Evolutionary conservation across 225 moss, liverwort and hornwort genomes (phyloP), one percentile per base, ranked within the genome.

Genomic region (Physcomitrium patens): DNA sequence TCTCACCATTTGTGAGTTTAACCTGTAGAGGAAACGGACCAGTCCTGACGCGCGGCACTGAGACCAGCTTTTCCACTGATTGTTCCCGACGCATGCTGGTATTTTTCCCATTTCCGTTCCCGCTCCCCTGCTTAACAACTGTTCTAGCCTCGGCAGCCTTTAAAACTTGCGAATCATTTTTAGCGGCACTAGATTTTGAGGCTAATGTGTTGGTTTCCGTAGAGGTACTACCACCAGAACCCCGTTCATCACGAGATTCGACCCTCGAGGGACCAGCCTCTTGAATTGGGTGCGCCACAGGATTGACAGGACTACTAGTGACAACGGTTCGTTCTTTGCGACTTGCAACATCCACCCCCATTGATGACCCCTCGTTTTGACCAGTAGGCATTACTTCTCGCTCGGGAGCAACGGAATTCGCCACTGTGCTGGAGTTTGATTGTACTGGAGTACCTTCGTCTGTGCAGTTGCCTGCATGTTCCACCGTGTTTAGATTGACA

Each of bases 21-120:
- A 91, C 85, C 81, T 89, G 91, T 70, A 91, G 58, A n/a, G 76
- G 66, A 72, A 87, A 91, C 31, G 89, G 87, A 51, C 87, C 89
- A 3, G 75, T 83, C 79, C 82, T 81, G 31, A 79, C 83, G 60
- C 78, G 82, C 31, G 31, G 31, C 31, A 78, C 71, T 68, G 76
- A 77, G 65, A 37, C 31, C 31, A 89, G 80, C 43, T 72, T 62
- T 20, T 27, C 64, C 13, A 19, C 79, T 23, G 80, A 78, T 48
- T 44, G 22, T 68, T 86, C 84, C 67, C 76, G 71, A 48, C 72
- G 70, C 76, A 83, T 71, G 27, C 68, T 71, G 68, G 41, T 49
- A 71, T 83, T 81, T 77, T 82, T 83, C 69, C 74, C 81, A 61
- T 70, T 75, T 62, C 78, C 77, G 77, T 82, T 83, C 69, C 74